A percentile compares a stretch with the other conserved stretches of the same genome.
Evolutionary conservation across 176 grass and related monocot species (phyloP).

Genomic region (Aegilops tauschii): DNA sequence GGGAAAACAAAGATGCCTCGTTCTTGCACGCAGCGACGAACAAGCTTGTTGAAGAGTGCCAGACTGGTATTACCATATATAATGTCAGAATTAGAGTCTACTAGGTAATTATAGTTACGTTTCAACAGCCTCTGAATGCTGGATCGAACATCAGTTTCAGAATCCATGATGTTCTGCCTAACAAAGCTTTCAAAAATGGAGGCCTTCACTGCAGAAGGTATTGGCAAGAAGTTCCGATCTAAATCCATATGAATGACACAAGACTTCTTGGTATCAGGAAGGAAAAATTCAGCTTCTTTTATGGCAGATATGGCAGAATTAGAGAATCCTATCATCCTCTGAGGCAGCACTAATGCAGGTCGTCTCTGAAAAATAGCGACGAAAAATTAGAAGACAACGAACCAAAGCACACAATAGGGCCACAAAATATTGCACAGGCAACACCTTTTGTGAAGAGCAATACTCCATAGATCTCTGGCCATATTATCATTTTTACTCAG

Average conservation of each 20-base stretch:
- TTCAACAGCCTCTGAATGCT: slow-evolving; percentile 60
- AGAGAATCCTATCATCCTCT: slow-evolving; percentile 81
- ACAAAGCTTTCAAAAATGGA: slow-evolving; percentile 95
- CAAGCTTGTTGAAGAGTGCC: slow-evolving; percentile 87
- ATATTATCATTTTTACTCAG: too few species aligned
- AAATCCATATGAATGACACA: slow-evolving; percentile 83
- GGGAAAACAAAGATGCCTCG: slow-evolving; percentile 86
- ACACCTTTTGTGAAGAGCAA: too few species aligned
- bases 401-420: too few species aligned
- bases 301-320: slow-evolving; percentile 69
- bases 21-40: slow-evolving; percentile 80
- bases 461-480: too few species aligned
- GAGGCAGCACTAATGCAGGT: slow-evolving; percentile 41
- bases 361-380: slow-evolving; percentile 52
- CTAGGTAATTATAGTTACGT: slow-evolving; percentile 53
- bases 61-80: slow-evolving; percentile 69
- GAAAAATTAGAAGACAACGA: neutral
- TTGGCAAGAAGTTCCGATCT: slow-evolving; percentile 72
- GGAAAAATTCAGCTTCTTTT: slow-evolving; percentile 72
- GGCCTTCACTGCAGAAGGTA: slow-evolving; percentile 66
- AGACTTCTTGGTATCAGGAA: slow-evolving; percentile 40
- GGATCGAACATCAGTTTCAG: slow-evolving; percentile 70
- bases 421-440: too few species aligned
- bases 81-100: slow-evolving; percentile 42
- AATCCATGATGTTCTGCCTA: slow-evolving; percentile 77